These are phyloP conservation scores for Neohortaea acidophila DNA, from an alignment of 495 filamentous ascomycete species.

Conservation along the genomic window DNA sequence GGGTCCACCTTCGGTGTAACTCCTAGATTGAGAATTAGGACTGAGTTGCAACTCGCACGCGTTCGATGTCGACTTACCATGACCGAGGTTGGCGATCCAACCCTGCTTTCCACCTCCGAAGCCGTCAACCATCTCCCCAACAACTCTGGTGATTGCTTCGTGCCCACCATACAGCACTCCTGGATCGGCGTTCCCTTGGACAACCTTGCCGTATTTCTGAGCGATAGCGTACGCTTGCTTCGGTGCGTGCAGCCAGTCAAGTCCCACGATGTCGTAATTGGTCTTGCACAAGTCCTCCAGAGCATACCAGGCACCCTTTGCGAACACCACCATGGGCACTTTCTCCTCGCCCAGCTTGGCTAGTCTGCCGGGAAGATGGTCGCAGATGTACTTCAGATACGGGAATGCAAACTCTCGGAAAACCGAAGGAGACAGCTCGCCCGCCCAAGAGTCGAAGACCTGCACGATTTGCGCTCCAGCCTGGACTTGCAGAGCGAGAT, in stretches of 20 bases:
- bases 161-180: conserved; percentile 78
- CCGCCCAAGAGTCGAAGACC: conserved; percentile 98
- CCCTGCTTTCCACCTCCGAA: conserved; percentile 78
- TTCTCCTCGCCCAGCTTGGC: conserved; percentile 54
- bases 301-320: conserved; percentile 98
- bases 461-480: conserved; percentile 87
- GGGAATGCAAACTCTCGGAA: conserved; percentile 77
- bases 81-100: conserved; percentile 78
- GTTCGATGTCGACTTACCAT: conserved; percentile 44
- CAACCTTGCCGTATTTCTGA: conserved; percentile 45
- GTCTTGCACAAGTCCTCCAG: conserved; percentile 73
- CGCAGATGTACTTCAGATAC: conserved; percentile 69
- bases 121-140: conserved; percentile 70
- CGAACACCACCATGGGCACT: conserved; percentile 98
- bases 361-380: conserved; percentile 56
- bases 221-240: conserved; percentile 66
- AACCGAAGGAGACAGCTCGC: conserved; percentile 67
- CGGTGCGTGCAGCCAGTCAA: conserved; percentile 91
- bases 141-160: conserved; percentile 60
- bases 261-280: conserved; percentile 81
- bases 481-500: conserved; percentile 77
- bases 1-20: conserved; percentile 90
- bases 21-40: conserved; percentile 34
- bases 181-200: conserved; percentile 93
- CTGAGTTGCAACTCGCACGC: conserved; percentile 3